These are phyloP conservation scores for Cordyceps sp. DNA, from an alignment of 2,329 filamentous ascomycete genomes.

Conservation along the genomic window DNA sequence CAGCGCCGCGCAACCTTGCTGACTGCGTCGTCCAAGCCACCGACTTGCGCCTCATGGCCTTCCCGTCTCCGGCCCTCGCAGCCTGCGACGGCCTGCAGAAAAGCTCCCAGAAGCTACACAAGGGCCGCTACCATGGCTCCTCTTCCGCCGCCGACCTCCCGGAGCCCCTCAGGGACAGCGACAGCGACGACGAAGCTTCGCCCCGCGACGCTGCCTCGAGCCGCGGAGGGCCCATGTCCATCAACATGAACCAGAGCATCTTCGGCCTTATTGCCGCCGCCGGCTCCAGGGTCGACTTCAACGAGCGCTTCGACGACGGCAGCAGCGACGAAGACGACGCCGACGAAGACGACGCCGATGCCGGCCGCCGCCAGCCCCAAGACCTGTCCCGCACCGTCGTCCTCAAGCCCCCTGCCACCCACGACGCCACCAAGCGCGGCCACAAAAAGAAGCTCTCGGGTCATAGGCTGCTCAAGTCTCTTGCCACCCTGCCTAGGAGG, in stretches of 20 bases:
- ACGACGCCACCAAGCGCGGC: constrained; percentile 12
- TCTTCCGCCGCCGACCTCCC: constrained; percentile 28
- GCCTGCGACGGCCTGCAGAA: not conserved
- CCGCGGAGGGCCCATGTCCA: constrained; percentile 31
- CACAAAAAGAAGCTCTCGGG: constrained; percentile 47
- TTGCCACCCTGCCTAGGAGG: constrained; percentile 40
- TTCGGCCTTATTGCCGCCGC: constrained; percentile 86
- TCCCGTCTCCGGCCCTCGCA: constrained; percentile 1
- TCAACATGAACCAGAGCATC: constrained; percentile 85
- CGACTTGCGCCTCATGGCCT: constrained; percentile 1
- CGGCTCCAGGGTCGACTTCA: constrained; percentile 68
- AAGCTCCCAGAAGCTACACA: constrained; percentile 23
- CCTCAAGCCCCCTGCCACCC: constrained; percentile 15
- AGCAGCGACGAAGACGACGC: constrained; percentile 70
- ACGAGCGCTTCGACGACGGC: constrained; percentile 60
- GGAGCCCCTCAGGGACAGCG: constrained; percentile 32
- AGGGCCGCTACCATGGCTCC: constrained; percentile 22
- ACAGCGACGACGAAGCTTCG: constrained; percentile 29
- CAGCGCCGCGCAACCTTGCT: not conserved
- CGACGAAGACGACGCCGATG: constrained; percentile 12
- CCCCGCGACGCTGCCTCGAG: constrained; percentile 21
- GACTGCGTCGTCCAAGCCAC: too few species aligned
- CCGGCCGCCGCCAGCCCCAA: constrained; percentile 22
- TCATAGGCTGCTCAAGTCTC: constrained; percentile 46
- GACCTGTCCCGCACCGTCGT: constrained; percentile 25